Base-by-base conservation (phyloP, 257 asterid species). In the Perilla frutescens region DNA sequence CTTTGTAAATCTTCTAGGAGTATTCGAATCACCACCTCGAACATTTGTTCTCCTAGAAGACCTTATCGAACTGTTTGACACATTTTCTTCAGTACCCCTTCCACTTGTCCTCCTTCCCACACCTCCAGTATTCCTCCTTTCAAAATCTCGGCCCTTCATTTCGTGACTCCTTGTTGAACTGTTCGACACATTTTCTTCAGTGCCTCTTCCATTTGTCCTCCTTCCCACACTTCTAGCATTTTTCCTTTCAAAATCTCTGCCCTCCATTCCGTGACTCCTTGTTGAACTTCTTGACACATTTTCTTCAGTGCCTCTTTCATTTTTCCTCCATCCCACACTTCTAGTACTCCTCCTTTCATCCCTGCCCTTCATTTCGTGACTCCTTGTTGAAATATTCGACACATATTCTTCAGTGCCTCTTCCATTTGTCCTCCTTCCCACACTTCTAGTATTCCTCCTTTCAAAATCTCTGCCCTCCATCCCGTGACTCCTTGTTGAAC, bases 371-470 rank as follows among this genome's bases (percentile, higher is more conserved):
- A 43, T 15, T 48, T 58, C 36, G 26, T 6, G 58, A 71, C 66
- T 77, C 77, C 84, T 82, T 58, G 37, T 67, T 26, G 90, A 82
- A 59, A 71, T 81, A 43, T 48, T 62, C 6, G 26, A 70, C 26
- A 12, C 76, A 10, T 72, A 66, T 10, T 72, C 75, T 37, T 65
- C 71, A 7, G 43, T 40, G 41, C 72, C 63, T 70, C 87, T 78
- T 47, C 81, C 81, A 59, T 70, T 65, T n/a, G 45, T 37, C 51
- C 77, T 75, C 68, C 60, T 37, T n/a, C 39, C 73, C 53, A 9
- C 51, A 51, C 50, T 39, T 68, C 73, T 47, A 58, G 36, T 10
- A 43, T 57, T 61, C 55, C 56, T 71, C 14, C 57, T 39, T 34
- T 45, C 69, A 34, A 59, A 59, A 45, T 63, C 68, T n/a, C 59